phyloP scores from a whole-genome alignment of 768 basidiomycete species.

The Russula earlei region DNA sequence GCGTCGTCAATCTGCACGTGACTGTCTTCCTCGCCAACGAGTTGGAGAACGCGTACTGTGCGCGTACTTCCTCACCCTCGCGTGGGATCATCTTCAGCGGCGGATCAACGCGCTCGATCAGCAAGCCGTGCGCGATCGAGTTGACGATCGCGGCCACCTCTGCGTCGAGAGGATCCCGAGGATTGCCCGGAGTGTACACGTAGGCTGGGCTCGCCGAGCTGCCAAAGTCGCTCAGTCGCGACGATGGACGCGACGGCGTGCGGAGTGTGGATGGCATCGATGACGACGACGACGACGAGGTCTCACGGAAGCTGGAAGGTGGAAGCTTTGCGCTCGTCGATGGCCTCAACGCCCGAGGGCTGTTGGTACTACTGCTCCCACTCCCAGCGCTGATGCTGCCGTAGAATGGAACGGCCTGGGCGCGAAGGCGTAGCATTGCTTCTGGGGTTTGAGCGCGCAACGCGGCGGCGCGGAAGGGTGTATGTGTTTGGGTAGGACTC shows the following conservation, averaged over 20 bases:
- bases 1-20: slow-evolving; percentile 70
- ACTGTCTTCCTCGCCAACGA: slow-evolving; percentile 63
- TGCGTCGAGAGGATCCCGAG: slow-evolving; percentile 70
- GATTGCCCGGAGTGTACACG: slow-evolving; percentile 55
- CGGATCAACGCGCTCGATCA: slow-evolving; percentile 75
- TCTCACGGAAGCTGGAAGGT: slow-evolving; percentile 71
- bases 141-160: slow-evolving; percentile 74
- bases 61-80: slow-evolving; percentile 71
- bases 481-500: slow-evolving; percentile 10
- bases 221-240: slow-evolving; percentile 46
- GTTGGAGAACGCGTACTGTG: slow-evolving; percentile 77
- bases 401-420: slow-evolving; percentile 49
- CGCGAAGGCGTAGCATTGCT: slow-evolving; percentile 46
- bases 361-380: slow-evolving; percentile 18
- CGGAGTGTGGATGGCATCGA: slow-evolving; percentile 33
- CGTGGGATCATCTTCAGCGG: slow-evolving; percentile 55
- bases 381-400: slow-evolving; percentile 23
- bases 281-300: slow-evolving; percentile 21
- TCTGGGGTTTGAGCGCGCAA: slow-evolving; percentile 65
- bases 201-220: slow-evolving; percentile 40
- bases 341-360: slow-evolving; percentile 33
- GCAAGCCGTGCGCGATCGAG: slow-evolving; percentile 63
- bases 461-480: slow-evolving; percentile 36
- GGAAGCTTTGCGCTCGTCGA: slow-evolving; percentile 41
- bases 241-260: slow-evolving; percentile 45